phyloP scores from a whole-genome alignment of 805 yeast genomes.

The Cyberlindnera amylophila region DNA sequence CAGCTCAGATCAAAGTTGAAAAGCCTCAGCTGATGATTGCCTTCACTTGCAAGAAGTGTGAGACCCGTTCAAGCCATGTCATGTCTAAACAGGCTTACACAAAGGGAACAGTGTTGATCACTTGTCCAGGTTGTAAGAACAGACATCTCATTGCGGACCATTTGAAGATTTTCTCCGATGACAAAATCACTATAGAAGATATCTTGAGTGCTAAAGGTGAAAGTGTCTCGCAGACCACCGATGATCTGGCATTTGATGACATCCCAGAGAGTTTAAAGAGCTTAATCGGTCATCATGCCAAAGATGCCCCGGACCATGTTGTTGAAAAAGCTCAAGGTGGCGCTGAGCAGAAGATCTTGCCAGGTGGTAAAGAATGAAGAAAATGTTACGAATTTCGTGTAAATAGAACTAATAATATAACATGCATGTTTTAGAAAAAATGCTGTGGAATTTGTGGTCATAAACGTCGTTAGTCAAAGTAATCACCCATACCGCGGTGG shows the following conservation, averaged over 20 bases:
- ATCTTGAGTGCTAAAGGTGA: slow-evolving; percentile 76
- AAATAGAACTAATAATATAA: background rate
- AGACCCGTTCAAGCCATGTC: slow-evolving; percentile 79
- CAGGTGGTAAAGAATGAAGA: slow-evolving; percentile 5
- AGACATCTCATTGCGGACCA: slow-evolving; percentile 92
- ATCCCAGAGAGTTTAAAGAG: slow-evolving; percentile 53
- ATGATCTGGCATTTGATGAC: slow-evolving; percentile 68
- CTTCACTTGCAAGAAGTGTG: slow-evolving; percentile 88
- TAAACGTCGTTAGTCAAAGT: slow-evolving; percentile 7
- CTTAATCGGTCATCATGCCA: slow-evolving; percentile 62
- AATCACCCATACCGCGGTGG: slow-evolving; percentile 30
- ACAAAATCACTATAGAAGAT: slow-evolving; percentile 73
- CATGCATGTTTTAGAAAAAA: too few relatives aligned
- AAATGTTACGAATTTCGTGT: background rate
- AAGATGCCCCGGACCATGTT: slow-evolving; percentile 53
- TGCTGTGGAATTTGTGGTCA: background rate
- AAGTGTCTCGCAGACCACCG: slow-evolving; percentile 55
- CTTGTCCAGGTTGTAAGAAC: slow-evolving; percentile 87
- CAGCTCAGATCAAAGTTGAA: slow-evolving; percentile 48
- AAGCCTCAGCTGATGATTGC: slow-evolving; percentile 83
- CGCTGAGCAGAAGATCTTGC: slow-evolving; percentile 1
- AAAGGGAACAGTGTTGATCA: slow-evolving; percentile 79
- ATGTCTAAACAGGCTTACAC: slow-evolving; percentile 91
- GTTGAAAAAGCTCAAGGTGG: background rate
- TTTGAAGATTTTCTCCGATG: slow-evolving; percentile 76